Percentiles rank a stretch among this genome's conserved stretches.
Evolutionary conservation across 768 basidiomycete genomes (phyloP).

Genomic region (Mycena alexandri): DNA sequence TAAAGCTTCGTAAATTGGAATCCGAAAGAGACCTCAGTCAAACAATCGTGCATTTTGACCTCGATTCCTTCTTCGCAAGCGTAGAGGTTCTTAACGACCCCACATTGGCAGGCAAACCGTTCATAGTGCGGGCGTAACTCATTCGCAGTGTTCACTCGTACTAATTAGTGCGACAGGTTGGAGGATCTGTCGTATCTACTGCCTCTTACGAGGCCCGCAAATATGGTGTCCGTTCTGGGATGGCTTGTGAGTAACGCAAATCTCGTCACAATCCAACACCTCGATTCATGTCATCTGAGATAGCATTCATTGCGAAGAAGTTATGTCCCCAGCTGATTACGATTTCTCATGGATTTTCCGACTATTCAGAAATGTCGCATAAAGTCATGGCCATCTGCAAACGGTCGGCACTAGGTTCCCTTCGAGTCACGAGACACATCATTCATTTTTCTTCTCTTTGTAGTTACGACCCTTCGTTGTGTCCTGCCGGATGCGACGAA

Average conservation of each 20-base stretch:
- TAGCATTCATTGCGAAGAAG: constrained; percentile 93
- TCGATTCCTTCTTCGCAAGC: constrained; percentile 93
- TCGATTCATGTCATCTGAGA: not conserved
- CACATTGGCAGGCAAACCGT: constrained; percentile 75
- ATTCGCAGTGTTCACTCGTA: not conserved
- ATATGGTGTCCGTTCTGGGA: constrained; percentile 92
- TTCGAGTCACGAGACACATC: not conserved
- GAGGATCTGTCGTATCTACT: constrained; percentile 34
- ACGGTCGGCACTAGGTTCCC: constrained; percentile 49
- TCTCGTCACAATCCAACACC: not conserved
- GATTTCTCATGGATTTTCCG: constrained; percentile 66
- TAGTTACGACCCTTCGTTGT: constrained; percentile 77
- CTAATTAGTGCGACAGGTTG: constrained; percentile 16
- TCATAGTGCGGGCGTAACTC: constrained; percentile 62
- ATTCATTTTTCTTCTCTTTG: not conserved
- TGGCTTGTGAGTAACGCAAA: constrained; percentile 75
- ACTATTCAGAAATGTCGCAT: constrained; percentile 78
- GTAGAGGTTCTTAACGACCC: constrained; percentile 81
- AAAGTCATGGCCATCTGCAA: constrained; percentile 78
- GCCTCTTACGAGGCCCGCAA: constrained; percentile 90
- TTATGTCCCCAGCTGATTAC: constrained; percentile 91
- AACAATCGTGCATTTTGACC: constrained; percentile 93
- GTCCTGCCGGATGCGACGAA: constrained; percentile 86
- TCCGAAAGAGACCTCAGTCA: constrained; percentile 82
- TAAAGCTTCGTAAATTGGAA: constrained; percentile 79